Base-by-base conservation (phyloP, 345 rosid species). In the rapeseed (Brassica napus) region DNA sequence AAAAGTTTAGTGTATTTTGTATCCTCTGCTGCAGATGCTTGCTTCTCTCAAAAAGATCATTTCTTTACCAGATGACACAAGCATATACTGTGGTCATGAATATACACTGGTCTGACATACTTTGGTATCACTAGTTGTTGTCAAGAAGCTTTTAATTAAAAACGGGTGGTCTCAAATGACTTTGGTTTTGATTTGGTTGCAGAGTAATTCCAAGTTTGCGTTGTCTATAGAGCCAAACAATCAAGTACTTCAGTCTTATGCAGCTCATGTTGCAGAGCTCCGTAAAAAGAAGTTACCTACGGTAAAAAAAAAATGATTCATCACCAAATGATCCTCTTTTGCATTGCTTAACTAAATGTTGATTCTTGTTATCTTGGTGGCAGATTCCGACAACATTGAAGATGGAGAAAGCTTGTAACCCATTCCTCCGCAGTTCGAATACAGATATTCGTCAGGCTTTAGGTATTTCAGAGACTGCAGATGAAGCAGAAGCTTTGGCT, bases 191-290 rank as follows among this genome's bases (percentile, higher is more conserved):
- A n/a, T 31, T 7, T 77, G 57, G 66, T 69, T 76, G 58, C 97
- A 94, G 98, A 90, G 98, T 82, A 94, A 92, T 80, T 85, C 97
- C 42, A 92, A 91, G 83, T 94, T 94, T 82, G 98, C 98, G 3
- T 70, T 94, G 83, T 91, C 97, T 10, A 79, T 92, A 57, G 98
- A 94, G 82, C 97, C 97, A 76, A 90, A 84, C 73, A 94, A 91
- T 63, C 89, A 90, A 80, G 88, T 87, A 21, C 97, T 94, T 61
- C 87, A 83, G 84, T 84, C 94, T 21, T 92, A 94, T 88, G 88
- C 92, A 82, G 89, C 92, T 60, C 86, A 86, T 63, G 88, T 92
- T 44, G 87, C 89, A 32, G 92, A 88, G 23, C 93, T 90, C 69
- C 89, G 89, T 60, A 86, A 81, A 86, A 94, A 92, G 82, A 88